Conservation (phyloP, 2,329 filamentous ascomycete species). For the Decorospora gaudefroyi region DNA sequence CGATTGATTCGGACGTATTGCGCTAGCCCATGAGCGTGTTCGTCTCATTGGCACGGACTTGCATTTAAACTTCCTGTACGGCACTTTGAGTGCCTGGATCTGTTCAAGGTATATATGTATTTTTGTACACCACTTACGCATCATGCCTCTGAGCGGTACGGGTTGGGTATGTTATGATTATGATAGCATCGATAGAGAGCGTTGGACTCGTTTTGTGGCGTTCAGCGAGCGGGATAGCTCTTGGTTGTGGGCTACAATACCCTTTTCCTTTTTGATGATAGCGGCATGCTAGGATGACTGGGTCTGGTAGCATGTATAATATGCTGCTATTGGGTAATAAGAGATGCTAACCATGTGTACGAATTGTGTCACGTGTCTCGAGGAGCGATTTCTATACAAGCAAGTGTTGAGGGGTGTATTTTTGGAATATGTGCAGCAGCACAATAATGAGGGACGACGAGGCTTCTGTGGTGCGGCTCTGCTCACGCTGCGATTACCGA, state of each 20-base stretch:
- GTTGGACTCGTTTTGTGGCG: slow-evolving; percentile 13
- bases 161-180: slow-evolving; percentile 24
- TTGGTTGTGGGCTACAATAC: slow-evolving; percentile 17
- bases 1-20: slow-evolving; percentile 60
- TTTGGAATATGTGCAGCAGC: too few species aligned
- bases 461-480: too few species aligned
- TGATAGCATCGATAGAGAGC: slow-evolving; percentile 20
- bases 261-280: slow-evolving; percentile 15
- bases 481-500: too few species aligned
- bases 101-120: slow-evolving; percentile 18
- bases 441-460: too few species aligned
- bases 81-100: slow-evolving; percentile 10
- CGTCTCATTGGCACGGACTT: too few species aligned
- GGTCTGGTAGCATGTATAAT: slow-evolving; percentile 7
- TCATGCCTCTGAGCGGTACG: slow-evolving; percentile 2
- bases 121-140: slow-evolving; percentile 11
- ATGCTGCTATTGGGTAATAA: slow-evolving; percentile 7
- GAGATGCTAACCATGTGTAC: not conserved
- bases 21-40: slow-evolving; percentile 22
- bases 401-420: too few species aligned
- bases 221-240: slow-evolving; percentile 8
- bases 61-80: slow-evolving; percentile 4
- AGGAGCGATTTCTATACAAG: too few species aligned
- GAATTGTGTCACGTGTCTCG: too few species aligned
- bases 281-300: slow-evolving; percentile 11